Evolutionary conservation across 2,329 filamentous ascomycete genomes (phyloP).

Genomic region (Calonectria montana): DNA sequence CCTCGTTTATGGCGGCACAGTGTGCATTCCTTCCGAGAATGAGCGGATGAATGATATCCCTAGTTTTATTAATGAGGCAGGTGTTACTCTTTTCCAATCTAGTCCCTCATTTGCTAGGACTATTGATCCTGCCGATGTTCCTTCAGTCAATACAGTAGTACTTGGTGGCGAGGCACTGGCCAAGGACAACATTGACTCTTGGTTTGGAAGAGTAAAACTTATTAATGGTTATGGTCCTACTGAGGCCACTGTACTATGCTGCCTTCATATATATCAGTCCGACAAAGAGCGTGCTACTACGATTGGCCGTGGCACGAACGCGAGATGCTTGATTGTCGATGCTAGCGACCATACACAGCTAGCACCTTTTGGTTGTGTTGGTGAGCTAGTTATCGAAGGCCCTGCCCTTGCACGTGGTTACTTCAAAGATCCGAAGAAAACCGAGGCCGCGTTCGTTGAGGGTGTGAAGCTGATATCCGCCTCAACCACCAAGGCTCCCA

Average conservation of each 20-base stretch:
- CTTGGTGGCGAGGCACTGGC: slow-evolving; percentile 11
- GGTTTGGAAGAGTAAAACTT: not conserved
- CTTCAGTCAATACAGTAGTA: not conserved
- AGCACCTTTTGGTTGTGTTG: not conserved
- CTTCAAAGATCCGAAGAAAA: not conserved
- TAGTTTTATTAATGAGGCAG: slow-evolving; percentile 44
- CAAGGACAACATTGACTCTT: not conserved
- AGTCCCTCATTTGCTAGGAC: slow-evolving; percentile 12
- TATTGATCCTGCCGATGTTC: slow-evolving; percentile 5
- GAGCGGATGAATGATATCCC: slow-evolving; percentile 28
- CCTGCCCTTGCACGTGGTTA: not conserved
- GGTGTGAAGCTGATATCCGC: not conserved
- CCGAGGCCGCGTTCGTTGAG: not conserved
- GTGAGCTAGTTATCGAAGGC: not conserved
- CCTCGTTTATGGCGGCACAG: slow-evolving; percentile 27
- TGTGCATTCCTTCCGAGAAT: slow-evolving; percentile 38
- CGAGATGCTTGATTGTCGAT: slow-evolving; percentile 39
- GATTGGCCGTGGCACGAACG: slow-evolving; percentile 34
- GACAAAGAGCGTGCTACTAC: not conserved
- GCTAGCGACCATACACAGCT: not conserved
- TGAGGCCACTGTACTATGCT: not conserved
- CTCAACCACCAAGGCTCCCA: not conserved
- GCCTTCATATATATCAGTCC: not conserved
- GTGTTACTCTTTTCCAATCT: slow-evolving; percentile 53
- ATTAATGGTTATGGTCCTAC: not conserved